These are phyloP conservation scores for Malassezia pachydermatis DNA, from an alignment of 1,284 basidiomycete species.

Conservation along the genomic window DNA sequence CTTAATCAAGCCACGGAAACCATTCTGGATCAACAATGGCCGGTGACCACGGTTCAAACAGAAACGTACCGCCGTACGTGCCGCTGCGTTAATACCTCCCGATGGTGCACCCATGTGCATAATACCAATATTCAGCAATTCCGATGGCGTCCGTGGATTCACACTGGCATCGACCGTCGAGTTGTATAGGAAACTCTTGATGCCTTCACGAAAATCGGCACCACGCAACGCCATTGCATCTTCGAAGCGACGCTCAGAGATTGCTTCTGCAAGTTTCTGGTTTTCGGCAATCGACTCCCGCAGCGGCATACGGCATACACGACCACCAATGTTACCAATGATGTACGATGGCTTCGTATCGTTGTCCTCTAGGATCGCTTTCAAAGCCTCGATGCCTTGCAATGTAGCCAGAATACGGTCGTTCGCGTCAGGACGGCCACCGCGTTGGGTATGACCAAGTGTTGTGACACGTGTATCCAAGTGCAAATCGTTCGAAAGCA, in stretches of 20 bases:
- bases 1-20: constrained; percentile 84
- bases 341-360: constrained; percentile 90
- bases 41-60: constrained; percentile 84
- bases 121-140: constrained; percentile 67
- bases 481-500: constrained; percentile 73
- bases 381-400: constrained; percentile 86
- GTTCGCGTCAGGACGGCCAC: constrained; percentile 79
- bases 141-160: constrained; percentile 50
- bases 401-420: constrained; percentile 89
- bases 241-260: constrained; percentile 71
- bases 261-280: constrained; percentile 70
- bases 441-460: constrained; percentile 90
- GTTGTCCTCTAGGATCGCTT: constrained; percentile 75
- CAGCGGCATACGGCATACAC: constrained; percentile 79
- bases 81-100: constrained; percentile 97
- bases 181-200: constrained; percentile 64
- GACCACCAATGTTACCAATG: constrained; percentile 92
- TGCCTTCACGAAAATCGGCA: constrained; percentile 76
- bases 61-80: constrained; percentile 83
- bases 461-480: constrained; percentile 97
- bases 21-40: constrained; percentile 83
- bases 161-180: constrained; percentile 56
- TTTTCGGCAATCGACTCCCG: constrained; percentile 84
- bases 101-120: constrained; percentile 94
- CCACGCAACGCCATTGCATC: constrained; percentile 80